phyloP scores from a whole-genome alignment of 1,139 yeast species.

The Kurtzmaniella quercitrusa region DNA sequence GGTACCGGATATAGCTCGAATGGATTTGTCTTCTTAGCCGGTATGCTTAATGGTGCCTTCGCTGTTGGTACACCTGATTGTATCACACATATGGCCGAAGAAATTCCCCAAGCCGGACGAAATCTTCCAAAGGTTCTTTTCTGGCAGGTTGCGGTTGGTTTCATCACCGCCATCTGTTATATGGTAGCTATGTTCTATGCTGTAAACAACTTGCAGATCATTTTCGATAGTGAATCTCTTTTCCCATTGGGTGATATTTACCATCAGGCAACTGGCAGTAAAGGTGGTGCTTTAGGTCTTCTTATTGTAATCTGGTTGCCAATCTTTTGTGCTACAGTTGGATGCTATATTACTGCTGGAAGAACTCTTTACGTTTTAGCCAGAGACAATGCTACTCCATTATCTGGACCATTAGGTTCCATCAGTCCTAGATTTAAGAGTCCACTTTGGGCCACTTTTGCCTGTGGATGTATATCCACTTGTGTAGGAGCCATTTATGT shows the following conservation, averaged over 20 bases:
- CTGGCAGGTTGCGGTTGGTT: constrained; percentile 12
- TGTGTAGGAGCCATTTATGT: constrained; percentile 41
- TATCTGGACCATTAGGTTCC: constrained; percentile 42
- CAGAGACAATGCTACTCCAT: constrained; percentile 31
- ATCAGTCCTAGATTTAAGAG: constrained; percentile 43
- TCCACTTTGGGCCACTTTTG: constrained; percentile 47
- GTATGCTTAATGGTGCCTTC: constrained; percentile 4
- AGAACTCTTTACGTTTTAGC: constrained; percentile 15
- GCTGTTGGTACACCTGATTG: constrained; percentile 7
- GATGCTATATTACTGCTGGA: constrained; percentile 10
- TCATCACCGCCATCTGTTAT: constrained; percentile 11
- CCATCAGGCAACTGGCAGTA: constrained; percentile 11
- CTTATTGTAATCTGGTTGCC: constrained; percentile 6
- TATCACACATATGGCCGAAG: constrained; percentile 14
- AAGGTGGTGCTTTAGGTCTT: constrained; percentile 7
- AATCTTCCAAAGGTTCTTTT: constrained; percentile 13
- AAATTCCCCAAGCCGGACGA: constrained; percentile 9
- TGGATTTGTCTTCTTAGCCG: constrained; percentile 3
- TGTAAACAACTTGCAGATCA: constrained; percentile 10
- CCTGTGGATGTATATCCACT: constrained; percentile 34
- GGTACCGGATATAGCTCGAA: constrained; percentile 1
- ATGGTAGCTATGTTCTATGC: constrained; percentile 12
- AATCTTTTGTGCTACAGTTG: constrained; percentile 9
- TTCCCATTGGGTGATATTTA: constrained; percentile 13
- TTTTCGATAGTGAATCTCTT: constrained; percentile 7